Evolutionary conservation across 2,329 filamentous ascomycete genomes (phyloP).

Genomic region (Epicoccum nigrum): DNA sequence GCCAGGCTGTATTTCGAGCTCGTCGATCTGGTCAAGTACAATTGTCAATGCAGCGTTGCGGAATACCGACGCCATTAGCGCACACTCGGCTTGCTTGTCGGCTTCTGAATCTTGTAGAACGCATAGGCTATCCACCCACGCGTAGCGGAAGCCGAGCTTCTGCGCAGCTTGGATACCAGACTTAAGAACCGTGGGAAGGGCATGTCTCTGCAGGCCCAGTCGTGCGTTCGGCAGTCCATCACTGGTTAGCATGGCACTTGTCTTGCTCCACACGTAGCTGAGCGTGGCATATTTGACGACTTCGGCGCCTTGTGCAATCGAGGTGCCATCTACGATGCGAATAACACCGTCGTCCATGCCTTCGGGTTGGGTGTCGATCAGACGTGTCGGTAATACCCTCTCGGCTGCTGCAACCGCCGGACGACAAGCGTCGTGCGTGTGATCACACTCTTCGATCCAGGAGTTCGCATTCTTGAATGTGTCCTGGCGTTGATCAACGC

Average conservation of each 20-base stretch:
- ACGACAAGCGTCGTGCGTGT: slow-evolving; percentile 37
- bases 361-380: slow-evolving; percentile 37
- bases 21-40: slow-evolving; percentile 30
- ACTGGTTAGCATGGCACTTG: slow-evolving; percentile 30
- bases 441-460: slow-evolving; percentile 40
- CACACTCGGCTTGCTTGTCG: slow-evolving; percentile 41
- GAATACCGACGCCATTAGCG: slow-evolving; percentile 39
- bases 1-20: background rate
- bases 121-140: slow-evolving; percentile 46
- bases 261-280: slow-evolving; percentile 36
- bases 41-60: slow-evolving; percentile 45
- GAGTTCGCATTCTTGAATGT: slow-evolving; percentile 26
- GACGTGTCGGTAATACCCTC: slow-evolving; percentile 37
- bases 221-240: slow-evolving; percentile 22
- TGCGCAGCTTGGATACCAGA: slow-evolving; percentile 37
- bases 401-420: slow-evolving; percentile 10
- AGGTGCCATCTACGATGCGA: slow-evolving; percentile 32
- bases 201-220: slow-evolving; percentile 21
- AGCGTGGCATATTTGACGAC: slow-evolving; percentile 35
- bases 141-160: slow-evolving; percentile 39
- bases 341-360: slow-evolving; percentile 20
- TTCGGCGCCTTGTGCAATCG: slow-evolving; percentile 16
- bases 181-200: slow-evolving; percentile 31
- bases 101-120: slow-evolving; percentile 41
- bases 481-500: background rate